Conservation (phyloP, 2,329 filamentous ascomycete genomes). For the Lachnellula willkommii region DNA sequence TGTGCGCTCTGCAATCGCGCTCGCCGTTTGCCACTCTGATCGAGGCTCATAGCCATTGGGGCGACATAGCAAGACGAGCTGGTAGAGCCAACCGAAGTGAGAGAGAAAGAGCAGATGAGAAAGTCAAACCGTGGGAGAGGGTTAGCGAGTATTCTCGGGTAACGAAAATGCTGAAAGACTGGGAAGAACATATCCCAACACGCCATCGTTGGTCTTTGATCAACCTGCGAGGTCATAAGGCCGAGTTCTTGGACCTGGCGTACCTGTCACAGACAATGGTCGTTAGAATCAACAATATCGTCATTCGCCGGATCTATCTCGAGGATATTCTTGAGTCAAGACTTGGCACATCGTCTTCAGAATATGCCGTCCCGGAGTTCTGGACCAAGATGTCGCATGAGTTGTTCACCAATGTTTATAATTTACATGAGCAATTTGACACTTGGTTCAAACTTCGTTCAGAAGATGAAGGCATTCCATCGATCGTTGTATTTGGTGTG, state of each 20-base stretch:
- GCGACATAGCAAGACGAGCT: slow-evolving; percentile 32
- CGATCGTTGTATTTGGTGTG: slow-evolving; percentile 37
- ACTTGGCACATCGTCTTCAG: slow-evolving; percentile 16
- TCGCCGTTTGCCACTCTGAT: slow-evolving; percentile 37
- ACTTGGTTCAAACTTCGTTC: slow-evolving; percentile 29
- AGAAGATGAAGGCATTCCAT: slow-evolving; percentile 25
- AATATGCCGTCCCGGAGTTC: slow-evolving; percentile 11
- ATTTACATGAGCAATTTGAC: slow-evolving; percentile 35
- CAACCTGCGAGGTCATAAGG: slow-evolving; percentile 35
- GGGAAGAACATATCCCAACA: slow-evolving; percentile 30
- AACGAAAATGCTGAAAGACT: slow-evolving; percentile 20
- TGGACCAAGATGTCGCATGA: slow-evolving; percentile 29
- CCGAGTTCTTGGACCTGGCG: slow-evolving; percentile 32
- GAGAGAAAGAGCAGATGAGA: neutral
- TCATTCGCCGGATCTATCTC: slow-evolving; percentile 33
- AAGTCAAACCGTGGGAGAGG: slow-evolving; percentile 22
- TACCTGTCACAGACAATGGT: neutral
- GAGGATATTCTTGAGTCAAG: slow-evolving; percentile 15
- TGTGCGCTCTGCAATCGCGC: slow-evolving; percentile 22
- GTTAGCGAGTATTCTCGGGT: slow-evolving; percentile 27
- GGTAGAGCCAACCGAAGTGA: slow-evolving; percentile 12
- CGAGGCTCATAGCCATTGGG: slow-evolving; percentile 36
- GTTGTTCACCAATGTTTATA: slow-evolving; percentile 34
- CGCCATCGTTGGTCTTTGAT: slow-evolving; percentile 33
- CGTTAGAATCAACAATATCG: slow-evolving; percentile 30